Evolutionary conservation across 306 rosid genomes (phyloP).

Genomic region (Rubus idaeus): DNA sequence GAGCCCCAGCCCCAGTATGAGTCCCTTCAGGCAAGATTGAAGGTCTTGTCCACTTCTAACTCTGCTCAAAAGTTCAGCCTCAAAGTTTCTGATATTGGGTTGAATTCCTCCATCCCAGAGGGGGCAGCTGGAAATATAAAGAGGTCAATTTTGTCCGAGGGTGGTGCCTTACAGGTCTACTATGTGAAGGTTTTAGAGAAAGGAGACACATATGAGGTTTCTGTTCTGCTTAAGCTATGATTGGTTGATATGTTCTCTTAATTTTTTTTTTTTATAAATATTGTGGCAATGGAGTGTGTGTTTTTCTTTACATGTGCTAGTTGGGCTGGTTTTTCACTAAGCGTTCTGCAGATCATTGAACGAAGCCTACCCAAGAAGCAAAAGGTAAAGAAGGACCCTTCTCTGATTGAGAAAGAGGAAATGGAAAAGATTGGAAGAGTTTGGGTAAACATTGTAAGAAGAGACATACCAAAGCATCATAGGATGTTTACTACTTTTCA

Average conservation of each 20-base stretch:
- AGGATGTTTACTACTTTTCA: conserved; percentile 67
- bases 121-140: conserved; percentile 98
- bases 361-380: conserved; percentile 90
- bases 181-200: conserved; percentile 98
- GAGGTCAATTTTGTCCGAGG: conserved; percentile 87
- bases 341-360: conserved; percentile 77
- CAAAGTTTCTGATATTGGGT: conserved; percentile 65
- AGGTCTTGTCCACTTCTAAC: conserved; percentile 58
- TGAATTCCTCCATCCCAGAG: conserved; percentile 86
- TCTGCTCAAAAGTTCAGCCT: conserved; percentile 68
- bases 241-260: not conserved
- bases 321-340: conserved; percentile 18
- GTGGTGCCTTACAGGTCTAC: conserved; percentile 88
- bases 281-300: not conserved
- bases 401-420: conserved; percentile 84
- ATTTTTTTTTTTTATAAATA: not conserved
- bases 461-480: conserved; percentile 91
- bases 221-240: conserved; percentile 6
- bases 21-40: conserved; percentile 81
- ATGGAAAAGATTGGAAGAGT: conserved; percentile 76
- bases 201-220: conserved; percentile 98
- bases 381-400: conserved; percentile 72
- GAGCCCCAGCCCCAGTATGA: conserved; percentile 68
- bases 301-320: conserved; percentile 7
- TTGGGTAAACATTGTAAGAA: conserved; percentile 85